phyloP scores from a whole-genome alignment of 805 yeast species.

The Lipomyces chichibuensis region DNA sequence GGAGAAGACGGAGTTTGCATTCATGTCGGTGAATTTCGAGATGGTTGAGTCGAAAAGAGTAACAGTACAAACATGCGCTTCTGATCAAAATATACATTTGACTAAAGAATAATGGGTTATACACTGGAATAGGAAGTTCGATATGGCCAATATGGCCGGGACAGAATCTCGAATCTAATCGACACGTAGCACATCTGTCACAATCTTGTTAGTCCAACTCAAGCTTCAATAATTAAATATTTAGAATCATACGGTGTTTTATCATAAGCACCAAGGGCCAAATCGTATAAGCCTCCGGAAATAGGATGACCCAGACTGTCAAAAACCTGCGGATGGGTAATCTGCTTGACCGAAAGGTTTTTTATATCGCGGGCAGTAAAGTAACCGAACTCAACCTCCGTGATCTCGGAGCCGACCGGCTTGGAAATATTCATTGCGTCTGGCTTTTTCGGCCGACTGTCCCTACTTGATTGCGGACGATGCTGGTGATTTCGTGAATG shows the following conservation, averaged over 20 bases:
- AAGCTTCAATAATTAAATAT: background rate
- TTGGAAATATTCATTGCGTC: conserved; percentile 85
- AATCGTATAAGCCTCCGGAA: conserved; percentile 88
- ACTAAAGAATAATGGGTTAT: conserved; percentile 90
- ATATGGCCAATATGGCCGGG: conserved; percentile 99
- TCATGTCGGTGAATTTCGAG: conserved; percentile 73
- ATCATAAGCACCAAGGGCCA: conserved; percentile 88
- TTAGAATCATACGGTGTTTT: conserved; percentile 27
- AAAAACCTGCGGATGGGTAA: conserved; percentile 92
- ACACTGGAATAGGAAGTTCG: conserved; percentile 92
- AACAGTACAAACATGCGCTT: conserved; percentile 87
- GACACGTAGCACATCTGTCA: conserved; percentile 82
- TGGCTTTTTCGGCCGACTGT: background rate
- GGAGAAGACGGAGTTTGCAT: conserved; percentile 79
- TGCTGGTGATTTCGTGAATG: background rate
- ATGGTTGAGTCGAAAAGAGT: conserved; percentile 71
- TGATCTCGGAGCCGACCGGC: conserved; percentile 93
- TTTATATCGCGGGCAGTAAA: conserved; percentile 80
- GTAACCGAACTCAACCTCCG: conserved; percentile 89
- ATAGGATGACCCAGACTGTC: conserved; percentile 97
- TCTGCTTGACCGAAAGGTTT: conserved; percentile 87
- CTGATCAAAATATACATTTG: conserved; percentile 85
- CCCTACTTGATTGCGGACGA: background rate
- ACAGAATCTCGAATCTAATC: conserved; percentile 88
- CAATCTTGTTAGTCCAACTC: conserved; percentile 6